Base-by-base conservation (phyloP, 352 stramenopile species). In the Globisporangium spinosum region DNA sequence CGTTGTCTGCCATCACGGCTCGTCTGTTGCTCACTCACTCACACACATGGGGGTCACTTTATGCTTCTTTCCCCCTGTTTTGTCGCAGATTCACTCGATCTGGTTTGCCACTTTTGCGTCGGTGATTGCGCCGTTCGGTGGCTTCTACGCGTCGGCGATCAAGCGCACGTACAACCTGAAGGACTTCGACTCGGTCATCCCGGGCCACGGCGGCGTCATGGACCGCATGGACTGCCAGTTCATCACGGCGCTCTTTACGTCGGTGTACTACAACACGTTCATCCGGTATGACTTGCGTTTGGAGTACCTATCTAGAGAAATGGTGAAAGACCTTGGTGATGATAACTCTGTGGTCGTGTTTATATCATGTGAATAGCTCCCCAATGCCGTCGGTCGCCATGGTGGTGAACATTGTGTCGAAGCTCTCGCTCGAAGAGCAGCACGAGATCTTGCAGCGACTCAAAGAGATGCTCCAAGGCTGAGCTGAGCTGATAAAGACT, bases 111-210 rank as follows among this genome's bases (percentile, higher is more conserved):
- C 97, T 27, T 99, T 99, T 67, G 96, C 97, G 43, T 98, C 93
- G 51, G 75, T 99, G 27, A 93, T 99, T n/a, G 97, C 98, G 34
- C 98, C 98, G 27, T 99, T 99, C 76, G 98, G 98, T 60, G 98
- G 98, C 43, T 99, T 99, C 77, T 96, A 99, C 73, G 98, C 98
- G 2, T 98, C 90, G 49, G 98, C 97, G 25, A 99, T 99, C 69
- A 99, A 99, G 82, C 90, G 98, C 57, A 98, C 98, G 27, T 99
- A 99, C 82, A 90, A 96, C 56, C 88, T 99, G 58, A 99, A 99
- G 82, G 98, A 99, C 81, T 99, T 99, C 77, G 98, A 98, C 69
- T 96, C 89, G 29, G 82, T 99, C 55, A 99, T 99, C 66, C 98
- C 98, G 1, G 98, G 98, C 61, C 98, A 99, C 72, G 97, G 97